A percentile compares a stretch with the other conserved stretches of the same genome.
phyloP scores from a whole-genome alignment of 768 basidiomycete genomes.

The Sporobolomyces pararoseus region DNA sequence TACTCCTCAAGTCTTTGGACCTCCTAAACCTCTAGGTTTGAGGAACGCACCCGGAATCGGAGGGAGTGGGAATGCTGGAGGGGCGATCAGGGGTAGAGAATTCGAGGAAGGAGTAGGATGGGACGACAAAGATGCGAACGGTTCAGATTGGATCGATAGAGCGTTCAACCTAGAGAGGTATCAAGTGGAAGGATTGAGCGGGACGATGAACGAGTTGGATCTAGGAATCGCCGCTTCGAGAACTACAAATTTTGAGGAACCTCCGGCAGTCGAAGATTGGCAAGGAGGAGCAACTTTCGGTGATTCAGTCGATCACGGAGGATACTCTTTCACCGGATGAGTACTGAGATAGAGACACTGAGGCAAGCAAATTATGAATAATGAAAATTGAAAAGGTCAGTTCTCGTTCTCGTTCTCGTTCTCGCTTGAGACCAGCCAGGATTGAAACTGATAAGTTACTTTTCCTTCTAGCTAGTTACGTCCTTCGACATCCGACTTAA shows the following conservation, averaged over 20 bases:
- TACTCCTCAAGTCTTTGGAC: constrained; percentile 9
- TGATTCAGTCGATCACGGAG: background rate
- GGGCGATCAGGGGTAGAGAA: background rate
- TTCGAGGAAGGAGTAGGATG: constrained; percentile 1
- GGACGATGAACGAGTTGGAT: constrained; percentile 1
- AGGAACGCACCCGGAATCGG: background rate
- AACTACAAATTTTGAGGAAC: background rate
- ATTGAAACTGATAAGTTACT: too few species aligned
- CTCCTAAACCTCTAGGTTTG: background rate
- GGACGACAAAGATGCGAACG: constrained; percentile 19
- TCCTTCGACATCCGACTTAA: too few species aligned
- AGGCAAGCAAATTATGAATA: too few species aligned
- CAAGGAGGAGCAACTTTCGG: background rate
- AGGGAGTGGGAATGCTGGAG: background rate
- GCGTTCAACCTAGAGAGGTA: constrained; percentile 19
- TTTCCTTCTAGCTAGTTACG: too few species aligned
- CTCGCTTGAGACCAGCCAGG: too few species aligned
- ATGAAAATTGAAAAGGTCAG: too few species aligned
- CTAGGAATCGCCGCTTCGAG: background rate
- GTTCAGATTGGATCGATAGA: constrained; percentile 13
- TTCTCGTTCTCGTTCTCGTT: too few species aligned
- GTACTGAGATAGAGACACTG: too few species aligned
- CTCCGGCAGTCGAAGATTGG: background rate
- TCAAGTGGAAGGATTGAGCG: constrained; percentile 11
- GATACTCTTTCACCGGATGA: constrained; percentile 2